Base-by-base conservation (phyloP, 306 rosid genomes). In the Prunus armeniaca region DNA sequence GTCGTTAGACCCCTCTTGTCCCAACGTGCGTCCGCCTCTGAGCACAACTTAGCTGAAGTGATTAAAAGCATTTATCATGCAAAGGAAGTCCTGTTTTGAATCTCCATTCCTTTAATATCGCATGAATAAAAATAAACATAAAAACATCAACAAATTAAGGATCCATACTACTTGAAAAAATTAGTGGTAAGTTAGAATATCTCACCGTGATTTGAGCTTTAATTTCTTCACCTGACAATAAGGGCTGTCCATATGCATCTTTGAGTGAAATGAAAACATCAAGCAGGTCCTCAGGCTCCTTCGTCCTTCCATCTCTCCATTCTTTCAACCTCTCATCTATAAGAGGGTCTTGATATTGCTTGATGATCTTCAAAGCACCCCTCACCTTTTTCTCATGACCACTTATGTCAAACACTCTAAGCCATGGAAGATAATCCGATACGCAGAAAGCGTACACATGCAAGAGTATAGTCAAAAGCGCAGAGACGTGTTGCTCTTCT, bases 211-310 rank as follows among this genome's bases (percentile, higher is more conserved):
- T 71, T 70, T 89, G 83, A 3, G 88, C 89, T 30, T 82, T 87
- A 64, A 85, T 85, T 74, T 89, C 91, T 10, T 77, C 49, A 5
- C 0, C 8, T 10, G 89, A 75, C 47, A 89, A n/a, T 12, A 81
- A 20, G 5, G 83, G 76, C 0, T 77, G 17, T 38, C 75, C 71
- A 24, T 77, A 38, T 2, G 28, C 58, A 58, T 54, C 87, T 67
- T 87, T 77, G 3, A 79, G 68, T 0, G 83, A 9, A 27, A 89
- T 79, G 50, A 89, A 24, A 46, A 87, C 67, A 71, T 89, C 93
- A 11, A 89, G 81, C 14, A 71, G 19, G 65, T 89, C 91, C 12
- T 87, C 80, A 0, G 3, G 50, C n/a, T 75, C 60, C 11, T 18
- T 68, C 82, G 66, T 85, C 25, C 12, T 67, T 28, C 75, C 89